Conservation (phyloP, 441 rosid genomes). For the Bocquillonia castaneifolia region DNA sequence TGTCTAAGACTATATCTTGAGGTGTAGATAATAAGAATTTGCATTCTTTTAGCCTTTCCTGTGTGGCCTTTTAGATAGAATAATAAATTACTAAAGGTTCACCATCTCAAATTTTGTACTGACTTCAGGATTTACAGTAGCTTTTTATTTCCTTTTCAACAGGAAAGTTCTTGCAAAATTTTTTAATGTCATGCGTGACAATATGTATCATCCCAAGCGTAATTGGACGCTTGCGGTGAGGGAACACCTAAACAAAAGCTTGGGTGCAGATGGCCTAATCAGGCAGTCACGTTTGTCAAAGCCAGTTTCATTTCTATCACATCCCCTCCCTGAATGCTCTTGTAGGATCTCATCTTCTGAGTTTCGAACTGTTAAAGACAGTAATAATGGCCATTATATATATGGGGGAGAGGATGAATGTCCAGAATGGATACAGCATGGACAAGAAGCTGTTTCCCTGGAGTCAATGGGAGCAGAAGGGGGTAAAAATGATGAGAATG, state of each 20-base stretch:
- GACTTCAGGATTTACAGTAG: background rate
- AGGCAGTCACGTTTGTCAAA: conserved; percentile 65
- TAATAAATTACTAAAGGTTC: too few relatives aligned
- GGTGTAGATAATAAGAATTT: background rate
- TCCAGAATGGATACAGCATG: conserved; percentile 71
- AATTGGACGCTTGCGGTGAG: conserved; percentile 68
- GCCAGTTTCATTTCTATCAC: conserved; percentile 66
- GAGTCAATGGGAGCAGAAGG: conserved; percentile 40
- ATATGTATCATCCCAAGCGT: conserved; percentile 68
- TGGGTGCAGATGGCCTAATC: conserved; percentile 68
- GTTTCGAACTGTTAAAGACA: conserved; percentile 31
- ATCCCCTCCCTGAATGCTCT: conserved; percentile 95
- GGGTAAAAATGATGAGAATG: conserved; percentile 40
- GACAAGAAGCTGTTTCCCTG: conserved; percentile 21
- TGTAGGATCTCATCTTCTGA: conserved; percentile 59
- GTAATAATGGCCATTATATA: conserved; percentile 49
- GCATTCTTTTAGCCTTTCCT: background rate
- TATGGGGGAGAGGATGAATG: conserved; percentile 88
- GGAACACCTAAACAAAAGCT: conserved; percentile 77
- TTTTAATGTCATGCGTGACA: conserved; percentile 52
- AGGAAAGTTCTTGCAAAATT: conserved; percentile 63
- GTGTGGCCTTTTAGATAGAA: background rate
- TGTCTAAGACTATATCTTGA: background rate
- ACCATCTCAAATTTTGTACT: too few relatives aligned
- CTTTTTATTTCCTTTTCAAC: conserved; percentile 19